A percentile compares a stretch with the other conserved stretches of the same genome.
Evolutionary conservation across 306 rosid genomes (phyloP).

Genomic region (Sesbania bispinosa): DNA sequence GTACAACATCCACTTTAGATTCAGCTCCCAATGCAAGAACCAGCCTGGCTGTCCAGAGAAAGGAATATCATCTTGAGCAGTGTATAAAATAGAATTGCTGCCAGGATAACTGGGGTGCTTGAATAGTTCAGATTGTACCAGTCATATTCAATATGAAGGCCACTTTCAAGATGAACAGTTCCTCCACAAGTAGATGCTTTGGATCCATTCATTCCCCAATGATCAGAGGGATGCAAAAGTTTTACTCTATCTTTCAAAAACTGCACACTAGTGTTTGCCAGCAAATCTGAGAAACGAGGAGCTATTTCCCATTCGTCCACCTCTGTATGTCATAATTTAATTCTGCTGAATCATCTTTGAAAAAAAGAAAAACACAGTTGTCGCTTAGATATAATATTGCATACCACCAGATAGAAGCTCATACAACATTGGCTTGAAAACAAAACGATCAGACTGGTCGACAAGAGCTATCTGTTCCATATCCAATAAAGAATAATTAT

Average conservation of each 20-base stretch:
- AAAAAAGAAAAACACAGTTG: slow-evolving; percentile 6
- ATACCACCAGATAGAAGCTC: slow-evolving; percentile 96
- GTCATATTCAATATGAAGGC: slow-evolving; percentile 88
- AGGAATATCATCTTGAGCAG: slow-evolving; percentile 12
- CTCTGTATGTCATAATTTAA: slow-evolving; percentile 46
- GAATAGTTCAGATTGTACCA: slow-evolving; percentile 51
- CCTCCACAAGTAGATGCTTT: slow-evolving; percentile 57
- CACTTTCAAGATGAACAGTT: slow-evolving; percentile 86
- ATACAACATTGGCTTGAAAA: slow-evolving; percentile 85
- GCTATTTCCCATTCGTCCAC: slow-evolving; percentile 99
- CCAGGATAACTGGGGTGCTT: slow-evolving; percentile 6
- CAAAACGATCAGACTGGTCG: slow-evolving; percentile 50
- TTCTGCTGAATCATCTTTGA: slow-evolving; percentile 18
- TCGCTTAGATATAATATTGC: slow-evolving; percentile 20
- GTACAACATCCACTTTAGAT: slow-evolving; percentile 77
- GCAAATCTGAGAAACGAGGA: slow-evolving; percentile 84
- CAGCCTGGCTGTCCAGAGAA: slow-evolving; percentile 85
- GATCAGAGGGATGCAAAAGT: slow-evolving; percentile 61
- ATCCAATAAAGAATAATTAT: not conserved
- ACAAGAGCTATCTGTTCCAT: slow-evolving; percentile 45
- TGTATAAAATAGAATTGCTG: not conserved
- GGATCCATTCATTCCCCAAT: slow-evolving; percentile 49
- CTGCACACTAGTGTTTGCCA: slow-evolving; percentile 65
- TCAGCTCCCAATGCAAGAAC: slow-evolving; percentile 99
- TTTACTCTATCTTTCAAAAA: slow-evolving; percentile 83